Evolutionary conservation across 805 yeast species (phyloP), one percentile per base, ranked within the genome.

Genomic region (Wickerhamomyces queroliae): DNA sequence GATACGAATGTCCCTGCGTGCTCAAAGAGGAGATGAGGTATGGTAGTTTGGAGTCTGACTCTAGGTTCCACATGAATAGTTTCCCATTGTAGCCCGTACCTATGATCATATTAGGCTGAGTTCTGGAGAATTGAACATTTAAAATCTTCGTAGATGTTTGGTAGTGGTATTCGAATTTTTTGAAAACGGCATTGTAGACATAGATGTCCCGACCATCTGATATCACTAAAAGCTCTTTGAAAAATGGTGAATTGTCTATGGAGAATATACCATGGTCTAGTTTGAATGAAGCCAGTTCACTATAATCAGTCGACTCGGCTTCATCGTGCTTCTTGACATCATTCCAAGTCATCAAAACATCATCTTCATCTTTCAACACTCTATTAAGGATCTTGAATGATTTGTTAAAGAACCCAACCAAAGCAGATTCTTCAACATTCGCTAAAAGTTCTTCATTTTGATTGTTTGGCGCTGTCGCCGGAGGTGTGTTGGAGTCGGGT

Each of bases 1-100:
- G 59, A 20, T 49, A 50, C 7, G 58, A 46, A 39, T 56, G 61
- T 3, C 52, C 43, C 2, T 43, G 40, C 11, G 38, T 33, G 4
- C 37, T 43, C 7, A 43, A 43, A 19, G 34, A 18, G 3, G 52
- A 48, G 7, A 46, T 43, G 19, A 49, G 28, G 25, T 46, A 43
- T 3, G 53, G 58, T 18, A 47, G 39, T 9, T 25, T 21, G 18
- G 37, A 40, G 16, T 30, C 30, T 15, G 43, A 40, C 12, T 40
- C 48, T 20, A 49, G 22, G 20, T 75, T 74, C 80, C 80, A 77
- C 8, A 72, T 55, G n/a, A 67, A 69, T 1, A 78, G 34, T 36
- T 65, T 64, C 0, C 84, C 83, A 47, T 71, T 70, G 15, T 51
- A 50, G 5, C 76, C 63, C 0, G 81, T 77, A 0, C 70, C 80